Conservation (phyloP, 805 yeast species). For the Diddensiella transvaalensis region DNA sequence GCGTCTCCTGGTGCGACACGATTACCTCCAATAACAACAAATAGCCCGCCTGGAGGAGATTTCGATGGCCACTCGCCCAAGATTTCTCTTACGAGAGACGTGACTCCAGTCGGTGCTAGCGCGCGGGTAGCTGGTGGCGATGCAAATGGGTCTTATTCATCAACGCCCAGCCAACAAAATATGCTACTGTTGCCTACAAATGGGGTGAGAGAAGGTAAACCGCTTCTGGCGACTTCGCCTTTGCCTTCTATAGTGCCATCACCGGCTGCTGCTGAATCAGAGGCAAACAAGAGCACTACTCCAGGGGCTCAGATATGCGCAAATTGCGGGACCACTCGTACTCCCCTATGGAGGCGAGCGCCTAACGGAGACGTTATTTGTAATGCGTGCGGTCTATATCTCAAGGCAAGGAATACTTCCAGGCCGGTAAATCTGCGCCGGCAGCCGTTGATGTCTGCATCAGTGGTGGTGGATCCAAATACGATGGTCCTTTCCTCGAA, state of each 20-base stretch:
- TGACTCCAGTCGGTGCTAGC: too few relatives aligned
- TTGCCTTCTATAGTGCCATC: too few relatives aligned
- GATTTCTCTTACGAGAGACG: too few relatives aligned
- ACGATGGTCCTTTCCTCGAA: background rate
- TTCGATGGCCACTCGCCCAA: too few relatives aligned
- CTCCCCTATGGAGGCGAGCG: constrained; percentile 94
- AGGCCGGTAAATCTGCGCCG: constrained; percentile 63
- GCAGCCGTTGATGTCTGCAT: constrained; percentile 46
- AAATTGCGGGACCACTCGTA: constrained; percentile 86
- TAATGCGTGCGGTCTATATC: constrained; percentile 91
- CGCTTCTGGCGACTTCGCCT: too few relatives aligned
- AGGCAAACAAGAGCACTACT: too few relatives aligned
- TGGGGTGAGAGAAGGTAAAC: too few relatives aligned
- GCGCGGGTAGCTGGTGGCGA: too few relatives aligned
- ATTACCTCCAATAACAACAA: background rate
- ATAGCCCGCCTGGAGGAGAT: background rate
- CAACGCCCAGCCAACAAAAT: too few relatives aligned
- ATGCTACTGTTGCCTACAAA: too few relatives aligned
- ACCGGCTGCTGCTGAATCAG: too few relatives aligned
- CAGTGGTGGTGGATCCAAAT: constrained; percentile 27
- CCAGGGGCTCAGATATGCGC: constrained; percentile 54
- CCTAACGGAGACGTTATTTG: constrained; percentile 90
- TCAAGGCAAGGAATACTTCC: constrained; percentile 54
- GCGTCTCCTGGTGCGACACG: background rate
- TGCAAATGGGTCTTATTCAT: too few relatives aligned